A percentile compares a stretch with the other conserved stretches of the same genome.
Conservation (phyloP, 1,284 basidiomycete species). For the Uromyces viciae-fabae region DNA sequence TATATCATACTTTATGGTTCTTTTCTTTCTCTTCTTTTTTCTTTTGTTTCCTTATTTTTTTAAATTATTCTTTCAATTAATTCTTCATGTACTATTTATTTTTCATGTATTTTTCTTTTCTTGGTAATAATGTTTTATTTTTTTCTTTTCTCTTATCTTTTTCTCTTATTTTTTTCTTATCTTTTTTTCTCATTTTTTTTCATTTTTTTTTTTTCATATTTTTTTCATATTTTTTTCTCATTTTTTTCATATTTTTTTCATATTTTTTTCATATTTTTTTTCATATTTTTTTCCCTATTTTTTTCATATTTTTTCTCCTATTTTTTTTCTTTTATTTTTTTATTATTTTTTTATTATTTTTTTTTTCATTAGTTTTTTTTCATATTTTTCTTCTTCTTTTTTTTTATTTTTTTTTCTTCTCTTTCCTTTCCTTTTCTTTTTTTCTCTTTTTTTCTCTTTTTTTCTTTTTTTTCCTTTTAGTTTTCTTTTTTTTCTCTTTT, state of each 20-base stretch:
- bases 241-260: not conserved
- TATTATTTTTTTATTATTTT: slow-evolving; percentile 3
- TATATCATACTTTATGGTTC: not conserved
- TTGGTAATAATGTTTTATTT: not conserved
- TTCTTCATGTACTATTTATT: not conserved
- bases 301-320: not conserved
- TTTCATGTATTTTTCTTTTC: not conserved
- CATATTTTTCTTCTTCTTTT: not conserved
- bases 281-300: slow-evolving; percentile 8
- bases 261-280: not conserved
- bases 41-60: no score
- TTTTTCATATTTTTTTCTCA: not conserved
- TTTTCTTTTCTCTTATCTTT: not conserved
- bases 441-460: not conserved
- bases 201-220: not conserved
- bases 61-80: not conserved
- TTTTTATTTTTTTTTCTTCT: not conserved
- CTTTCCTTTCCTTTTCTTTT: not conserved
- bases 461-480: not conserved
- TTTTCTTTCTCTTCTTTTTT: not conserved
- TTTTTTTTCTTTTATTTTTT: slow-evolving; percentile 1
- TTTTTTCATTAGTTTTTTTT: not conserved
- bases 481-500: slow-evolving; percentile 7
- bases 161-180: no score
- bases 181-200: not conserved